Evolutionary conservation across 2,329 filamentous ascomycete species (phyloP).

Genomic region (Neonectria ditissima): DNA sequence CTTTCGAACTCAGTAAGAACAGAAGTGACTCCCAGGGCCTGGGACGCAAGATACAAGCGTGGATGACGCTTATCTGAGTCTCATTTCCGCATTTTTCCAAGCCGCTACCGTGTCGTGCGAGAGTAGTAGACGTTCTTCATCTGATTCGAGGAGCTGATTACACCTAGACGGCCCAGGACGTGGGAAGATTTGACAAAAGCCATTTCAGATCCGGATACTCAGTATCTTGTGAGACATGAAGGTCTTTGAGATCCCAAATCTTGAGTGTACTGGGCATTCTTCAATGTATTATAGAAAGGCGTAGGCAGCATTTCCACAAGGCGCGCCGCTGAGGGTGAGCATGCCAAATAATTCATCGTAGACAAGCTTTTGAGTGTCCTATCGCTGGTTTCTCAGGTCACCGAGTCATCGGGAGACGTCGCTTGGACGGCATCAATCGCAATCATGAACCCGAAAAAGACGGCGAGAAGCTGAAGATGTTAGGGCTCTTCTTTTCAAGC

Average conservation of each 20-base stretch:
- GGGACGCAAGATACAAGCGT: not conserved
- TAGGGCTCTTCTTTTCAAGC: slow-evolving; percentile 5
- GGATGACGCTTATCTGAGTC: not conserved
- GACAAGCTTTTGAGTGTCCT: not conserved
- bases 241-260: not conserved
- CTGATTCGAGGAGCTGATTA: not conserved
- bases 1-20: not conserved
- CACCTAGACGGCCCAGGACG: too few species aligned
- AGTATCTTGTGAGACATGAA: not conserved
- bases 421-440: slow-evolving; percentile 38
- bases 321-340: not conserved
- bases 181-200: not conserved
- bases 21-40: not conserved
- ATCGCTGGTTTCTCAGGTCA: not conserved
- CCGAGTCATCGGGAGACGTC: not conserved
- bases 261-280: not conserved
- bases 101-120: not conserved
- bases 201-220: not conserved
- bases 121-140: not conserved
- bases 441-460: slow-evolving; percentile 41
- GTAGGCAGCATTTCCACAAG: not conserved
- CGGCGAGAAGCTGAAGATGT: slow-evolving; percentile 35
- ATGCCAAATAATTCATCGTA: not conserved
- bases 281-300: not conserved
- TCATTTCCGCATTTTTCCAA: not conserved